Evolutionary conservation across 257 asterid genomes (phyloP).

Genomic region (Scutellaria barbata): DNA sequence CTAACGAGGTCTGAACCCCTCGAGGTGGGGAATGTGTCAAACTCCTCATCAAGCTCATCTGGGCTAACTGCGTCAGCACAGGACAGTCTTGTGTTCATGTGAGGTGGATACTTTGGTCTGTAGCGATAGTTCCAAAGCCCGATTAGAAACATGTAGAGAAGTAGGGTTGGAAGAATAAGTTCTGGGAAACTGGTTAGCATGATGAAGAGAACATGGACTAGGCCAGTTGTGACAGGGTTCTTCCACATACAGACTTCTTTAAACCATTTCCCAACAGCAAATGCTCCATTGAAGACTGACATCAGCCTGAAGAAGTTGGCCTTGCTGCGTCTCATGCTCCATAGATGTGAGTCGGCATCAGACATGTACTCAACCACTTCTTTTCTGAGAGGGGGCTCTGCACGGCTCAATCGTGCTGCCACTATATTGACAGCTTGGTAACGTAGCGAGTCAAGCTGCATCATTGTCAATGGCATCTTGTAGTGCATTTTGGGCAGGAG

Average conservation of each 20-base stretch:
- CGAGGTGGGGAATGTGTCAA: constrained; percentile 72
- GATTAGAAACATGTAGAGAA: constrained; percentile 74
- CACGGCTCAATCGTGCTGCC: constrained; percentile 76
- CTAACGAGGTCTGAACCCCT: constrained; percentile 60
- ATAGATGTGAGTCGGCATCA: constrained; percentile 79
- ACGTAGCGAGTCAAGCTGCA: constrained; percentile 76
- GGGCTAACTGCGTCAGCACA: constrained; percentile 73
- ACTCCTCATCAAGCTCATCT: constrained; percentile 96
- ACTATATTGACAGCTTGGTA: constrained; percentile 77
- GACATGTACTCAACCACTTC: constrained; percentile 86
- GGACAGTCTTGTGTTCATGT: constrained; percentile 79
- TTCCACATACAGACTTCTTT: constrained; percentile 81
- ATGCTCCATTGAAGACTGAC: constrained; percentile 60
- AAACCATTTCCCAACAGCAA: constrained; percentile 71
- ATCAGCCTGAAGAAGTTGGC: constrained; percentile 79
- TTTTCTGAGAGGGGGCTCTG: constrained; percentile 86
- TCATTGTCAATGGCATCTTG: constrained; percentile 59
- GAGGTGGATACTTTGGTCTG: constrained; percentile 83
- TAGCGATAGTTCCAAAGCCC: constrained; percentile 81
- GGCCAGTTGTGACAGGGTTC: constrained; percentile 67
- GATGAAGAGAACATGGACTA: constrained; percentile 76
- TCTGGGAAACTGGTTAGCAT: constrained; percentile 77
- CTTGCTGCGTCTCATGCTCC: constrained; percentile 98
- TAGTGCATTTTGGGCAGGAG: constrained; percentile 93
- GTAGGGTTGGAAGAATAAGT: constrained; percentile 72